phyloP scores from a whole-genome alignment of 2,329 filamentous ascomycete species.

The Phialocephala subalpina region DNA sequence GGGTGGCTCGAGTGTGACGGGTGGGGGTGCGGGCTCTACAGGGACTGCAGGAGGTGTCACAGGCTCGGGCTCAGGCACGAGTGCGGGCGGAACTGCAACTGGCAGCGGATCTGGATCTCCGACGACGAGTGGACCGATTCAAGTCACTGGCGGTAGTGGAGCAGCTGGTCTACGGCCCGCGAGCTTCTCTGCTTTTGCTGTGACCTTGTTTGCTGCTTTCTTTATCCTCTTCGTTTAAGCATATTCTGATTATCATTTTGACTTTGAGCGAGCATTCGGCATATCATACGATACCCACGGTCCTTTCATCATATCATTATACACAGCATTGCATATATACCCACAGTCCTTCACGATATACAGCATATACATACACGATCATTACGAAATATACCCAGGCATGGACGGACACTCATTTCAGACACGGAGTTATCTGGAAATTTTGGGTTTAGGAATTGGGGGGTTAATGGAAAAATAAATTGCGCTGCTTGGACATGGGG shows the following conservation, averaged over 20 bases:
- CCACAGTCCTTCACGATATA: slow-evolving; percentile 7
- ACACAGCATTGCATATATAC: slow-evolving; percentile 12
- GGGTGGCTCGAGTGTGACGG: not conserved
- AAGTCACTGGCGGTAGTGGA: slow-evolving; percentile 14
- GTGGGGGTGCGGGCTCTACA: not conserved
- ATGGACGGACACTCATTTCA: not conserved
- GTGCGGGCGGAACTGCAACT: not conserved
- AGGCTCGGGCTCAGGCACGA: not conserved
- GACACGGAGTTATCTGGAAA: not conserved
- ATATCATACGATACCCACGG: slow-evolving; percentile 12
- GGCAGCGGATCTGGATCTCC: not conserved
- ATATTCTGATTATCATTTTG: not conserved
- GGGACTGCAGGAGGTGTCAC: not conserved
- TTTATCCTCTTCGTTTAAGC: not conserved
- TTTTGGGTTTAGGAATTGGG: not conserved
- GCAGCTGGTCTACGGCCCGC: slow-evolving; percentile 1
- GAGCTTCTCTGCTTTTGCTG: not conserved
- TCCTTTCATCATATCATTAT: slow-evolving; percentile 10
- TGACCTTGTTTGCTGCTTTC: slow-evolving; percentile 13
- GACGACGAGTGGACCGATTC: slow-evolving; percentile 12
- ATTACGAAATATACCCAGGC: not conserved
- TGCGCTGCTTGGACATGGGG: not conserved
- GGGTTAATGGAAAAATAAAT: slow-evolving; percentile 3
- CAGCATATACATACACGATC: not conserved
- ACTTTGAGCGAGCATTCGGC: not conserved